Evolutionary conservation across 495 filamentous ascomycete genomes (phyloP).

Genomic region (Chlorociboria aeruginascens): DNA sequence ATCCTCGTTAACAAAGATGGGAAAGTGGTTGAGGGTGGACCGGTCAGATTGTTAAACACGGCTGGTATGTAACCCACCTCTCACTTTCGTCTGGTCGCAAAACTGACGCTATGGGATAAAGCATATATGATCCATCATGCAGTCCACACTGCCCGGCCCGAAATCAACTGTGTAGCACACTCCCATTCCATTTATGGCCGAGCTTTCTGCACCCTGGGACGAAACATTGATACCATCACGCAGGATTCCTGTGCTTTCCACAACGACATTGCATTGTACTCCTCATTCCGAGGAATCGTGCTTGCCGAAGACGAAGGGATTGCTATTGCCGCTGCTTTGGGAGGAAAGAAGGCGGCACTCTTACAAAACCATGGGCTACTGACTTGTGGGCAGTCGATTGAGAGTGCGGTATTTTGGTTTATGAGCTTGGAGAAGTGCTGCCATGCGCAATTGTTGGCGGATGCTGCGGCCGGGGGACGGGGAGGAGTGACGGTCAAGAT

Average conservation of each 20-base stretch:
- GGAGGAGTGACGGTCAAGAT: constrained; percentile 57
- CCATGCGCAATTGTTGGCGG: constrained; percentile 62
- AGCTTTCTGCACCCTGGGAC: constrained; percentile 54
- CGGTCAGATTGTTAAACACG: constrained; percentile 48
- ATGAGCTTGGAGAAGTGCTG: constrained; percentile 63
- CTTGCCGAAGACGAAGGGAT: constrained; percentile 57
- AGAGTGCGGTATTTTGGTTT: constrained; percentile 63
- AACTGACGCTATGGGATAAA: constrained; percentile 2
- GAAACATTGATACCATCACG: constrained; percentile 57
- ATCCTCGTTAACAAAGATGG: constrained; percentile 57
- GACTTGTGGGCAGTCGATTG: constrained; percentile 42
- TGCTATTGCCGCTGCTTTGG: constrained; percentile 52
- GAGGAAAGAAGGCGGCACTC: constrained; percentile 56
- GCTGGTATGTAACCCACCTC: constrained; percentile 24
- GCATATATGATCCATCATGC: constrained; percentile 57
- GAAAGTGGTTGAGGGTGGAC: constrained; percentile 55
- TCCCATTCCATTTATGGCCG: constrained; percentile 61
- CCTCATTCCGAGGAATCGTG: constrained; percentile 61
- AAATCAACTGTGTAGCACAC: constrained; percentile 63
- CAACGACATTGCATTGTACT: constrained; percentile 25
- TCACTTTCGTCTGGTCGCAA: neutral
- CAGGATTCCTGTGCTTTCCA: constrained; percentile 63
- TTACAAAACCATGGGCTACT: constrained; percentile 54
- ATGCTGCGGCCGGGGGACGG: constrained; percentile 56
- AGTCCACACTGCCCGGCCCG: constrained; percentile 57